Percentiles rank a stretch among this genome's conserved stretches.
These are phyloP conservation scores for Phtheirospermum japonicum DNA, from an alignment of 257 asterid genomes.

Conservation along the genomic window DNA sequence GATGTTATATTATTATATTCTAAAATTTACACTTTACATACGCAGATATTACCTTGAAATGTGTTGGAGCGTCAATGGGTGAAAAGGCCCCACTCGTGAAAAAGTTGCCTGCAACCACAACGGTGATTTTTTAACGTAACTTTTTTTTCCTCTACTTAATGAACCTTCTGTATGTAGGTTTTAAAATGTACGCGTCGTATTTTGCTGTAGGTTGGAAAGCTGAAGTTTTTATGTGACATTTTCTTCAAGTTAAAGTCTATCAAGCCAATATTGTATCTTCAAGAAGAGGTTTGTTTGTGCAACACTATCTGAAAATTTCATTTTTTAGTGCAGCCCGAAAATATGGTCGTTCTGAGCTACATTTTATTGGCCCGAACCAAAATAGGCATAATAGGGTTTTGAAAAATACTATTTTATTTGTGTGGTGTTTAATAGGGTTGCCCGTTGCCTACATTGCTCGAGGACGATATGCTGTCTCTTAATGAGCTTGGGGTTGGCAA, in stretches of 20 bases:
- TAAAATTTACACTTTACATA: constrained; percentile 8
- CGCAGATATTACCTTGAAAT: constrained; percentile 79
- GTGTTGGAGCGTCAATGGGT: constrained; percentile 89
- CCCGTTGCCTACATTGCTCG: constrained; percentile 71
- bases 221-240: constrained; percentile 82
- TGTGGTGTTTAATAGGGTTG: constrained; percentile 54
- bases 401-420: constrained; percentile 1
- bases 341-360: too few relatives aligned
- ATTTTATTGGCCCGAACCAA: too few relatives aligned
- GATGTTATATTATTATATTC: constrained; percentile 13
- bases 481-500: constrained; percentile 72
- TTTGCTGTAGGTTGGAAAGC: constrained; percentile 72
- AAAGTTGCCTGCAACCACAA: constrained; percentile 78
- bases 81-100: constrained; percentile 69
- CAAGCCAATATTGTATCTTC: constrained; percentile 70
- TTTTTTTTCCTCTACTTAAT: constrained; percentile 7
- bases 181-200: neutral
- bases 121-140: constrained; percentile 43
- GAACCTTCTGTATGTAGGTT: constrained; percentile 12
- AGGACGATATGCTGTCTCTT: constrained; percentile 84
- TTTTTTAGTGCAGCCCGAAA: too few relatives aligned
- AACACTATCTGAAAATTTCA: neutral
- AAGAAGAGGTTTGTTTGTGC: constrained; percentile 67
- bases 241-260: constrained; percentile 88
- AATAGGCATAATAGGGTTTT: too few relatives aligned